Evolutionary conservation across 768 basidiomycete genomes (phyloP).

Genomic region (Leccinum truebloodii): DNA sequence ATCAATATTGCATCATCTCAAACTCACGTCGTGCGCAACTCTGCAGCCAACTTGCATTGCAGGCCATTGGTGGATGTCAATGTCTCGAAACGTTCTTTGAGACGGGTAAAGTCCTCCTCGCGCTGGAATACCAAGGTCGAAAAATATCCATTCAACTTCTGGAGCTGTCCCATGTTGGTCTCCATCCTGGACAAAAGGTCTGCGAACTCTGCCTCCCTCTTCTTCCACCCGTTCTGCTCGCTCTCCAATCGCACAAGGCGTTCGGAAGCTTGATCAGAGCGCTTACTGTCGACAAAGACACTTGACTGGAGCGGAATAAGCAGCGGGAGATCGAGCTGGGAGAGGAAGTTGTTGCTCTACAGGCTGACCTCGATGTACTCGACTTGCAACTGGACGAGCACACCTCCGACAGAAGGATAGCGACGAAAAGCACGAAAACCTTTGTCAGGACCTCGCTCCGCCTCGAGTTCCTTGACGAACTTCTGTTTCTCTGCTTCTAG

Average conservation of each 20-base stretch:
- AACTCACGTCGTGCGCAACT: slow-evolving; percentile 63
- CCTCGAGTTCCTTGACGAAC: too few species aligned
- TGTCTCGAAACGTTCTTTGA: slow-evolving; percentile 73
- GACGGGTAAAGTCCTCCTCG: slow-evolving; percentile 75
- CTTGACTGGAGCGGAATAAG: slow-evolving; percentile 79
- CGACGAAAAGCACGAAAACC: slow-evolving; percentile 73
- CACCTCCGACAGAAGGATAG: slow-evolving; percentile 75
- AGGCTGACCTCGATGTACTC: slow-evolving; percentile 79
- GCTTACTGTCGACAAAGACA: slow-evolving; percentile 80
- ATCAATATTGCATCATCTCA: not conserved
- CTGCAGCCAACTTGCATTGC: slow-evolving; percentile 67
- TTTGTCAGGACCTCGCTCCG: slow-evolving; percentile 41
- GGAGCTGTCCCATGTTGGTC: slow-evolving; percentile 57
- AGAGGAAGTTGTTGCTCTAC: slow-evolving; percentile 79
- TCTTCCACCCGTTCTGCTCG: slow-evolving; percentile 68
- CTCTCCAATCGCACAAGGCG: slow-evolving; percentile 81
- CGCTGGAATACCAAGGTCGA: slow-evolving; percentile 66
- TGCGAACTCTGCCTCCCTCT: slow-evolving; percentile 62
- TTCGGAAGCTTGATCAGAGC: slow-evolving; percentile 84
- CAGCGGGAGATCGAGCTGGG: slow-evolving; percentile 82
- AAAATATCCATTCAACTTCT: slow-evolving; percentile 67
- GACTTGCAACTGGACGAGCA: slow-evolving; percentile 84
- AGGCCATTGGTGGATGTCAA: slow-evolving; percentile 55
- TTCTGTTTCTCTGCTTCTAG: too few species aligned
- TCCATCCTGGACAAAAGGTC: slow-evolving; percentile 59